Conservation (phyloP, 2,329 filamentous ascomycete species). For the Fusarium graminum region DNA sequence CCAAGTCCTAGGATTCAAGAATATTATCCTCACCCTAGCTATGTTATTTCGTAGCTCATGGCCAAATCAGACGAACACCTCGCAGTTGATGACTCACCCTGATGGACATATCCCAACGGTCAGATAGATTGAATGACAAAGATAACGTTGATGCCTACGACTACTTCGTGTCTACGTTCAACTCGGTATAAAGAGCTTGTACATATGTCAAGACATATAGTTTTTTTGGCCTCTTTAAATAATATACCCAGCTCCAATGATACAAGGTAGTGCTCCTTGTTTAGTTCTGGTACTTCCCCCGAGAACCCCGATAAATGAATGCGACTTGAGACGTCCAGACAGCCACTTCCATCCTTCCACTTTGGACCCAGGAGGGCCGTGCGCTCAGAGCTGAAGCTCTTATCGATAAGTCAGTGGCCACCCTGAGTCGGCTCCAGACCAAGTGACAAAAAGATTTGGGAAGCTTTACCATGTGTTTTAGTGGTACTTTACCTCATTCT, state of each 20-base stretch:
- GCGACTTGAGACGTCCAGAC: slow-evolving; percentile 22
- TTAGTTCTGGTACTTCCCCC: neutral
- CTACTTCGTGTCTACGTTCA: neutral
- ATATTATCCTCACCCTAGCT: neutral
- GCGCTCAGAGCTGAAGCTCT: slow-evolving; percentile 30
- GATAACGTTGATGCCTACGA: slow-evolving; percentile 15
- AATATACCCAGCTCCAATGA: no score
- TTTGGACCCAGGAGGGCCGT: slow-evolving; percentile 11
- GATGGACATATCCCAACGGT: slow-evolving; percentile 7
- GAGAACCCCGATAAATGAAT: slow-evolving; percentile 41
- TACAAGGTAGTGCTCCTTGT: neutral
- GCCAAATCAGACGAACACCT: slow-evolving; percentile 6
- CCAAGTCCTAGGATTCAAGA: neutral
- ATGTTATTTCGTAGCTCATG: neutral
- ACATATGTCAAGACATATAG: no score
- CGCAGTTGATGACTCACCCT: slow-evolving; percentile 8
- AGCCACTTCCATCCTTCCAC: slow-evolving; percentile 1
- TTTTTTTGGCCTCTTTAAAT: no score
- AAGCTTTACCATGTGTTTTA: no score
- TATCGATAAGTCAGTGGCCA: slow-evolving; percentile 37
- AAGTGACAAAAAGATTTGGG: no score
- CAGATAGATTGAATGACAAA: slow-evolving; percentile 24
- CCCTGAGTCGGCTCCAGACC: no score
- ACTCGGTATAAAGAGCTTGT: no score
- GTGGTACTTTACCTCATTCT: no score